Evolutionary conservation across 2,329 filamentous ascomycete species (phyloP), one percentile per base, ranked within the genome.

Genomic region (Pseudocercospora vitis): DNA sequence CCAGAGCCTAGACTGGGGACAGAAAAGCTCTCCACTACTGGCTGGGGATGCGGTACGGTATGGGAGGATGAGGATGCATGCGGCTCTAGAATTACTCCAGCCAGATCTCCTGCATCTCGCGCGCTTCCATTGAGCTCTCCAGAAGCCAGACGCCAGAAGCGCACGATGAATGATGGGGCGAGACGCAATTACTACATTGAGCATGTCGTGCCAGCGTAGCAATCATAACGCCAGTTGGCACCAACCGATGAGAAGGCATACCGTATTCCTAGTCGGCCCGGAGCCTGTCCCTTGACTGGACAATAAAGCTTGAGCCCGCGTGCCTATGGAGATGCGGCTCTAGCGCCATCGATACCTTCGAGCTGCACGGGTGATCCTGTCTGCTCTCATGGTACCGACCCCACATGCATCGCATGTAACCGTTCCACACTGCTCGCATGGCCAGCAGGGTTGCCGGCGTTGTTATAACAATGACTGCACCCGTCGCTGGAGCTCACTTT

Each of bases 241-340:
- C 19, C 37, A 23, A 40, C 37, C n/a, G 7, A 12, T 19, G 19
- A 40, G 18, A n/a, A 21, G 16, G 23, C n/a, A 26, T 19, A 29
- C 48, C 53, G 53, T 48, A 44, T 45, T 40, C n/a, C 40, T 55
- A 51, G 48, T 55, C 53, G 48, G 48, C 42, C 48, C 53, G 52
- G 47, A 50, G 47, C 40, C 24, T 26, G 39, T 31, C 35, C 26
- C 48, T 47, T 50, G 31, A 32, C 52, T 42, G 31, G 47, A 46
- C 14, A 42, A 32, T 31, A 48, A 55, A 50, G 47, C 47, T 54
- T 48, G n/a, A n/a, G n/a, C n/a, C 42, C 44, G 28, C 32, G 23
- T 48, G 37, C 46, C 47, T 50, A 23, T 50, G 46, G 46, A 24
- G 37, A 54, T 50, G 45, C 47, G 35, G 32, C 11, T 12, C 45